Base-by-base conservation (phyloP, 306 rosid species). In the Parietaria judaica region DNA sequence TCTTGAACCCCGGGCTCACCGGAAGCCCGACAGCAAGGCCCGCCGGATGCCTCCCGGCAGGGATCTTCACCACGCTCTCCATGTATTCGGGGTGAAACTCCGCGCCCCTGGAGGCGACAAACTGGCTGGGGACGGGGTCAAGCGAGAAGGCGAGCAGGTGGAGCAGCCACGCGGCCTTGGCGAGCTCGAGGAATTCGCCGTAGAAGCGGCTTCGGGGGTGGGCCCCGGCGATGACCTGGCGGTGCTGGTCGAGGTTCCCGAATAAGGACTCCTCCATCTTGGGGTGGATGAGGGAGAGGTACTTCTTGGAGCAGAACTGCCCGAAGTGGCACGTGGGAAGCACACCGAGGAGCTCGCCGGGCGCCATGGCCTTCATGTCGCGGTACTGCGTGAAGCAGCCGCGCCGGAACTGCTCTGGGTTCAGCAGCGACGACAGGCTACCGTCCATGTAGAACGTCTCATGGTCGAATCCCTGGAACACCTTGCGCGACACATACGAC, bases 211-310 rank as follows among this genome's bases (percentile, higher is more conserved):
- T 92, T 75, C 96, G 75, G 0, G 99, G 99, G 58, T 92, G 95
- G 60, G 68, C 74, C 55, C 96, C 96, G 1, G 79, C 88, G 52
- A 80, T 54, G 10, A 88, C 81, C 60, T 82, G 90, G 56, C 63
- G 76, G 56, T 82, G 78, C 71, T 92, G 99, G 60, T 92, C 96
- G 70, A 81, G 67, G 75, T 92, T 84, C 9, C 99, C 96, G 46
- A 92, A 88, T 80, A 92, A 70, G 11, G 99, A 92, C 78, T 86
- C 96, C 79, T 92, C 99, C 99, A 88, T 92, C 76, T 88, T 92
- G 47, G 96, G 90, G 72, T 88, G 99, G 45, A 88, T 82, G 54
- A 92, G 78, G 51, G 95, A 76, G 54, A 88, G 86, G 72, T 92
- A 92, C 90, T 86, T 92, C 78, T 84, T 83, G 64, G 83, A 80